Evolutionary conservation across 2,329 filamentous ascomycete genomes (phyloP), one percentile per base, ranked within the genome.

Genomic region (Huntiella abstrusa): DNA sequence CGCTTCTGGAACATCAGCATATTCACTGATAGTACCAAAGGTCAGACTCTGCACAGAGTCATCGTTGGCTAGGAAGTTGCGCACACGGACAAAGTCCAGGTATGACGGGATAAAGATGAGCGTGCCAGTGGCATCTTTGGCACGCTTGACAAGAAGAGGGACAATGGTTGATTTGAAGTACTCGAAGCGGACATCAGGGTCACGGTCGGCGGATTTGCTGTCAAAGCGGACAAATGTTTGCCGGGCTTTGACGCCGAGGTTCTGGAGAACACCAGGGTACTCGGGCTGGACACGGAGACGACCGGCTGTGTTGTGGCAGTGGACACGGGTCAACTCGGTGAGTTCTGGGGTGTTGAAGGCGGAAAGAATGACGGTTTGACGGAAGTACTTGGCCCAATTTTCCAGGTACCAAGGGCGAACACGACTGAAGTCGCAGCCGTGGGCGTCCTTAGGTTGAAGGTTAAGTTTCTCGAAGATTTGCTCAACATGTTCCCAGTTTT

Each of bases 401-500:
- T 96, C 86, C n/a, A 96, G 71, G 58, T 95, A 96, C 85, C 85
- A 96, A 52, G 70, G 76, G 43, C 87, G 74, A 4, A 96, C 83
- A 13, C 91, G 82, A 53, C 80, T 83, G 59, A 96, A 94, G 64
- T 98, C 91, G 56, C 85, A 93, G 53, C 83, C 87, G 60, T 95
- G 87, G 1, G 84, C 75, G 55, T 93, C 83, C 56, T 80, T 84
- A 34, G 91, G 88, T 55, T 93, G 84, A 16, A 82, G 69, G 59
- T 98, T 98, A 51, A 98, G 72, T 59, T 94, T 84, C 52, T 84
- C 77, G 57, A 96, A 87, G 55, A 95, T 82, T 59, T 83, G 83
- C 59, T 92, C 83, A 51, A 95, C 75, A 58, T 98, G 88, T 56
- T 95, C 86, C 87, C 88, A 96, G 60, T 94, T 96, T 60, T 98